These are phyloP conservation scores for Heteromeles arbutifolia DNA, from an alignment of 306 rosid genomes.

Conservation along the genomic window DNA sequence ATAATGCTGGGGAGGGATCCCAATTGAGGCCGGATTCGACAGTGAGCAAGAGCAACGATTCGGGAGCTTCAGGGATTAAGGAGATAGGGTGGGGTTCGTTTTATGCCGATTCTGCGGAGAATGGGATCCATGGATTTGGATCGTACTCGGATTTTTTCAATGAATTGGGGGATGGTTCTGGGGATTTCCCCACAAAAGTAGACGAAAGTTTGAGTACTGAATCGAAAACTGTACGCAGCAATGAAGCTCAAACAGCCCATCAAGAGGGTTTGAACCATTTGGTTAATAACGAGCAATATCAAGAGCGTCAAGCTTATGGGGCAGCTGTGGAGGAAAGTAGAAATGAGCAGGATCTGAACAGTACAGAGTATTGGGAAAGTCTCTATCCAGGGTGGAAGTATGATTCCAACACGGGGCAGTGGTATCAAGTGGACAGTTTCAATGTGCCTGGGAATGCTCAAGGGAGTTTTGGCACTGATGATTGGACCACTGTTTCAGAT, in stretches of 20 bases:
- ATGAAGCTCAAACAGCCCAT: conserved; percentile 25
- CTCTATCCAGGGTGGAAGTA: conserved; percentile 83
- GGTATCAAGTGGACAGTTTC: conserved; percentile 62
- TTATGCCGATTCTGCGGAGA: conserved; percentile 42
- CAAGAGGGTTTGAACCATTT: conserved; percentile 22
- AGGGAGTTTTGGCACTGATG: conserved; percentile 28
- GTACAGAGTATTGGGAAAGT: conserved; percentile 63
- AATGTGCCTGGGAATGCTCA: conserved; percentile 25
- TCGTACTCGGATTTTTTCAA: conserved; percentile 70
- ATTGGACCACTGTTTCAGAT: conserved; percentile 39
- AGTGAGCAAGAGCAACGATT: conserved; percentile 23
- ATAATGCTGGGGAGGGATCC: conserved; percentile 25
- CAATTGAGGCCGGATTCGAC: conserved; percentile 10
- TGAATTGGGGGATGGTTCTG: conserved; percentile 51
- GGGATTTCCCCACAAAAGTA: conserved; percentile 20
- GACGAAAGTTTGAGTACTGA: conserved; percentile 19
- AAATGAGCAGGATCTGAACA: conserved; percentile 46
- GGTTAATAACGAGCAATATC: conserved; percentile 31
- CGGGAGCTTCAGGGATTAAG: conserved; percentile 41
- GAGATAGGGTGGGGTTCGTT: conserved; percentile 80
- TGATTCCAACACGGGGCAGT: conserved; percentile 53
- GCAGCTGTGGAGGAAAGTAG: background rate
- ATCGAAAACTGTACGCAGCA: conserved; percentile 12
- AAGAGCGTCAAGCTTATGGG: conserved; percentile 35
- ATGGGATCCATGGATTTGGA: conserved; percentile 47